phyloP scores from a whole-genome alignment of 2,329 filamentous ascomycete species.

The Hymenoscyphus linearis region DNA sequence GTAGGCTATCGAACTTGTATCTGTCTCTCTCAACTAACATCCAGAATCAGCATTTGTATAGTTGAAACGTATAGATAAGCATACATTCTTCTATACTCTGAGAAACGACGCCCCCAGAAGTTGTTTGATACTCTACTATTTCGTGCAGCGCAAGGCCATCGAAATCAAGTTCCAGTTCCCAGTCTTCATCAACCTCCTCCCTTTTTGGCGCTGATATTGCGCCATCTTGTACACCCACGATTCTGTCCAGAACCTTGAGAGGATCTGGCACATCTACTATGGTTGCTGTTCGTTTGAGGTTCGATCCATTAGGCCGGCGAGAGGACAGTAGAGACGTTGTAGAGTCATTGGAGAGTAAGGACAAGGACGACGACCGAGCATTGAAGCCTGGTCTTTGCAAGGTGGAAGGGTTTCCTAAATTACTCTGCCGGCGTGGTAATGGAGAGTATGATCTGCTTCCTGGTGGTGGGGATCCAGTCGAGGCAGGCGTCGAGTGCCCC shows the following conservation, averaged over 20 bases:
- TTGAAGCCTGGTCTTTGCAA: constrained; percentile 63
- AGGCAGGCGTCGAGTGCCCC: constrained; percentile 51
- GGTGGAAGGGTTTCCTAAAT: constrained; percentile 62
- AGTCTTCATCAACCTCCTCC: constrained; percentile 39
- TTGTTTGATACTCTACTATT: constrained; percentile 17
- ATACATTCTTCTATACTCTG: constrained; percentile 70
- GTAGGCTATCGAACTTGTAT: constrained; percentile 82
- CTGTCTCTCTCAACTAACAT: constrained; percentile 68
- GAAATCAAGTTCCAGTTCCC: constrained; percentile 72
- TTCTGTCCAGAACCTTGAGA: constrained; percentile 57
- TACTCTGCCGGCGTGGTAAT: constrained; percentile 60
- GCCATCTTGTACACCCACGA: constrained; percentile 28
- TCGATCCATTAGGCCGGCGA: constrained; percentile 61
- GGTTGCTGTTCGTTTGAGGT: constrained; percentile 54
- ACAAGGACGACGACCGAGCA: constrained; percentile 72
- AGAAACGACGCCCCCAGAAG: constrained; percentile 27
- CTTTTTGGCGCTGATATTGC: constrained; percentile 12
- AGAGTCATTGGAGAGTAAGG: constrained; percentile 72
- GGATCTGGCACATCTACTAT: constrained; percentile 59
- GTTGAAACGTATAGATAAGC: constrained; percentile 32
- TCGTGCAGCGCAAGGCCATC: constrained; percentile 69
- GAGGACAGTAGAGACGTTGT: constrained; percentile 67
- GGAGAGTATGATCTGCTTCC: constrained; percentile 68
- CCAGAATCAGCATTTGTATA: constrained; percentile 12
- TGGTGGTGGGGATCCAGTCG: constrained; percentile 51